Percentiles rank a stretch among this genome's conserved stretches.
phyloP scores from a whole-genome alignment of 768 basidiomycete species.

The Suillus brevipes region DNA sequence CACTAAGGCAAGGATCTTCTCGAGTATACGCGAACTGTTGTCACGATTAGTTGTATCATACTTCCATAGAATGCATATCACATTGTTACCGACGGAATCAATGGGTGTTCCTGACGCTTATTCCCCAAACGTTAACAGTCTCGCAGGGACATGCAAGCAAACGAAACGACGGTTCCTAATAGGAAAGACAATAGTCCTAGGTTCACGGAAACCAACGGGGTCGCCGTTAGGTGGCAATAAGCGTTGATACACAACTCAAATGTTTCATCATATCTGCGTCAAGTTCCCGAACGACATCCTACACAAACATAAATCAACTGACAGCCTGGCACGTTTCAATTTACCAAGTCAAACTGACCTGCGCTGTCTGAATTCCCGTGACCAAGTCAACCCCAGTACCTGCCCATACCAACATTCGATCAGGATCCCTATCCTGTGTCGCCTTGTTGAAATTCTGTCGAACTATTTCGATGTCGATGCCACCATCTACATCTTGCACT shows the following conservation, averaged over 20 bases:
- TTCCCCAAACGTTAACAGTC: background rate
- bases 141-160: background rate
- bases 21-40: constrained; percentile 12
- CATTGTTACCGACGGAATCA: constrained; percentile 6
- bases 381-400: constrained; percentile 65
- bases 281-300: constrained; percentile 59
- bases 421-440: constrained; percentile 43
- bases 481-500: constrained; percentile 55
- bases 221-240: constrained; percentile 21
- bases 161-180: background rate
- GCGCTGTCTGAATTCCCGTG: constrained; percentile 41
- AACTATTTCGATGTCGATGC: constrained; percentile 43
- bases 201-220: background rate
- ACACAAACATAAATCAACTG: constrained; percentile 12
- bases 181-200: background rate
- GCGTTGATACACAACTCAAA: constrained; percentile 32
- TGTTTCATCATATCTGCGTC: constrained; percentile 44
- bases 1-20: constrained; percentile 42
- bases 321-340: constrained; percentile 2
- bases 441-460: constrained; percentile 48
- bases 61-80: constrained; percentile 12
- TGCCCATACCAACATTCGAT: constrained; percentile 64
- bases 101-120: background rate
- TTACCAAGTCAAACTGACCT: constrained; percentile 31
- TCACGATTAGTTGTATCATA: constrained; percentile 24